Evolutionary conservation across 2,329 filamentous ascomycete species (phyloP).

Genomic region (Rutstroemia sydowiana): DNA sequence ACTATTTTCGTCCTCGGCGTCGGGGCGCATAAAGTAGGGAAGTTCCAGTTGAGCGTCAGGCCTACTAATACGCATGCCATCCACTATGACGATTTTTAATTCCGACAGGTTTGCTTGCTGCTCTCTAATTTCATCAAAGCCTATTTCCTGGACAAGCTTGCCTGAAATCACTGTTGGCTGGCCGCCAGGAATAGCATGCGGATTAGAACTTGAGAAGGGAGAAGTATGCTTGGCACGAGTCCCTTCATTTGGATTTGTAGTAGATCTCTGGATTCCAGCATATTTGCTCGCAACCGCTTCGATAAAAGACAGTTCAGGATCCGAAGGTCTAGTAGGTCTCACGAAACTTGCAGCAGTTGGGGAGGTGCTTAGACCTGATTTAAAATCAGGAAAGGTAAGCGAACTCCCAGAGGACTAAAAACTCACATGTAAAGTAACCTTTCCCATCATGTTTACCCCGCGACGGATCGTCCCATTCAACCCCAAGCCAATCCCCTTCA

Average conservation of each 20-base stretch:
- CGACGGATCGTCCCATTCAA: constrained; percentile 88
- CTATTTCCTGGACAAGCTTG: constrained; percentile 88
- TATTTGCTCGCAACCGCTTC: constrained; percentile 81
- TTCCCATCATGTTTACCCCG: constrained; percentile 88
- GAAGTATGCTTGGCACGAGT: no score
- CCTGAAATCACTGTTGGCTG: constrained; percentile 61
- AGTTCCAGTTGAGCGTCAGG: constrained; percentile 28
- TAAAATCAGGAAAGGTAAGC: neutral
- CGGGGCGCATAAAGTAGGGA: no score
- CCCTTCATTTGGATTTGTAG: no score
- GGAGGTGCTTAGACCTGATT: constrained; percentile 49
- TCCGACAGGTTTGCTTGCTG: constrained; percentile 73
- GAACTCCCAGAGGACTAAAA: neutral
- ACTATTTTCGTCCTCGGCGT: no score
- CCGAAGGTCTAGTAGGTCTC: constrained; percentile 63
- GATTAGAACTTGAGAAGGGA: no score
- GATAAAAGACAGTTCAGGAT: constrained; percentile 65
- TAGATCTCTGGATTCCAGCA: constrained; percentile 35
- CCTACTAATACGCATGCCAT: constrained; percentile 58
- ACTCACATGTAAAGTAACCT: constrained; percentile 75
- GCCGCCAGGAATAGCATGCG: constrained; percentile 27
- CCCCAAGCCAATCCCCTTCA: constrained; percentile 66
- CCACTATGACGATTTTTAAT: constrained; percentile 73
- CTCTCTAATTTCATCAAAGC: constrained; percentile 84
- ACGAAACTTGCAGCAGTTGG: constrained; percentile 80